Evolutionary conservation across 2,329 filamentous ascomycete genomes (phyloP).

Genomic region (Neospermospora avenae): DNA sequence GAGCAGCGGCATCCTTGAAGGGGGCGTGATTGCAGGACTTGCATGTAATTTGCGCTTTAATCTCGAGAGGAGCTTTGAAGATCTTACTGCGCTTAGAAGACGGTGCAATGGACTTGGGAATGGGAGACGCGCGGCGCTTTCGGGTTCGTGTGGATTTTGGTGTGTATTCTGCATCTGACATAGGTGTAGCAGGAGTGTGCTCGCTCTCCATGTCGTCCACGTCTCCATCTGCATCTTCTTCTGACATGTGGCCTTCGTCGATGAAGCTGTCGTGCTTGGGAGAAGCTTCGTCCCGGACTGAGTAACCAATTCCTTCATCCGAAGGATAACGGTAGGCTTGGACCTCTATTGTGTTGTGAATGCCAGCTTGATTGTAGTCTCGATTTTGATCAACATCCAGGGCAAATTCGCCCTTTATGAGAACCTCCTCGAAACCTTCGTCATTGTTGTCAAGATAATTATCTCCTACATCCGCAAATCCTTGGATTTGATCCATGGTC

Average conservation of each 20-base stretch:
- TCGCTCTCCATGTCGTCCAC: slow-evolving; percentile 18
- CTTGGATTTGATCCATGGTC: slow-evolving; percentile 31
- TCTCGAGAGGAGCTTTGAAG: slow-evolving; percentile 13
- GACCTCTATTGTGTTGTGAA: neutral
- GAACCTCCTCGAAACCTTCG: slow-evolving; percentile 21
- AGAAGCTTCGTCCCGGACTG: slow-evolving; percentile 26
- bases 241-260: slow-evolving; percentile 12
- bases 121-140: slow-evolving; percentile 15
- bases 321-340: slow-evolving; percentile 10
- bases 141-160: slow-evolving; percentile 20
- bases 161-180: slow-evolving; percentile 28
- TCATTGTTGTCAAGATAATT: slow-evolving; percentile 17
- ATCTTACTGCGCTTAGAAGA: slow-evolving; percentile 18
- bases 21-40: slow-evolving; percentile 27
- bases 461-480: slow-evolving; percentile 26
- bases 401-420: slow-evolving; percentile 17
- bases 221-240: slow-evolving; percentile 19
- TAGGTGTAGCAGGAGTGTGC: slow-evolving; percentile 2
- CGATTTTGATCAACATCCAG: slow-evolving; percentile 12
- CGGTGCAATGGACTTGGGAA: neutral
- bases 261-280: slow-evolving; percentile 13
- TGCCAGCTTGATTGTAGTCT: neutral
- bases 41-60: slow-evolving; percentile 12
- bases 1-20: slow-evolving; percentile 46
- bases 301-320: slow-evolving; percentile 29